Base-by-base conservation (phyloP, 2,329 filamentous ascomycete species). In the Pyricularia grisea region DNA sequence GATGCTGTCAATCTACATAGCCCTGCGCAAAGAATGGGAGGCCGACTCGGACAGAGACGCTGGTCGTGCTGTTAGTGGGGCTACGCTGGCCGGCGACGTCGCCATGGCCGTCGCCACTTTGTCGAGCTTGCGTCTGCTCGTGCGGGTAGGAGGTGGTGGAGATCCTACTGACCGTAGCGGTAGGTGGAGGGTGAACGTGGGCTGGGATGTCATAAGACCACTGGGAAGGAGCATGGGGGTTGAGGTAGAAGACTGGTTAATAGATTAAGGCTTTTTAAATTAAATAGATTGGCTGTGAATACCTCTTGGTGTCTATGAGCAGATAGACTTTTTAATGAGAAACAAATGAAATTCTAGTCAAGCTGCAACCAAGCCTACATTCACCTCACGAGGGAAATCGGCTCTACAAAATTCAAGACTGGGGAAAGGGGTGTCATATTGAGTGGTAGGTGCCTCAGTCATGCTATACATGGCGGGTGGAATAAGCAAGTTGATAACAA, bases 111-210 rank as follows among this genome's bases (percentile, higher is more conserved):
- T 95, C 66, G 89, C 91, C 3, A 94, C 92, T 25, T 79, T 95
- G 69, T 86, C 88, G 1, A 92, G 90, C 73, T 78, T 95, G 76
- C 79, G 90, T 61, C 75, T 95, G 73, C 78, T 95, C 42, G 83
- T 91, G 42, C 85, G 88, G 61, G 88, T 92, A 2, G 89, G 88
- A 20, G 84, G 83, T 2, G 78, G 82, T 30, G 81, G 82, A 11
- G 91, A 94, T 78, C 79, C 84, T 30, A 81, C 93, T 74, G 92
- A 94, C 75, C 81, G 87, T 0, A 87, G 87, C 0, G 88, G 87
- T 5, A 89, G 90, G 78, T 95, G 91, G 90, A 87, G 90, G 74
- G 89, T 94, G 11, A 92, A 91, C 73, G 88, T 92, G 69, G 88
- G 89, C 0, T 94, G 91, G 91, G 92, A 95, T 75, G 88, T 90